Evolutionary conservation across 305 asterid genomes (phyloP).

Genomic region (Fraxinus sp.): DNA sequence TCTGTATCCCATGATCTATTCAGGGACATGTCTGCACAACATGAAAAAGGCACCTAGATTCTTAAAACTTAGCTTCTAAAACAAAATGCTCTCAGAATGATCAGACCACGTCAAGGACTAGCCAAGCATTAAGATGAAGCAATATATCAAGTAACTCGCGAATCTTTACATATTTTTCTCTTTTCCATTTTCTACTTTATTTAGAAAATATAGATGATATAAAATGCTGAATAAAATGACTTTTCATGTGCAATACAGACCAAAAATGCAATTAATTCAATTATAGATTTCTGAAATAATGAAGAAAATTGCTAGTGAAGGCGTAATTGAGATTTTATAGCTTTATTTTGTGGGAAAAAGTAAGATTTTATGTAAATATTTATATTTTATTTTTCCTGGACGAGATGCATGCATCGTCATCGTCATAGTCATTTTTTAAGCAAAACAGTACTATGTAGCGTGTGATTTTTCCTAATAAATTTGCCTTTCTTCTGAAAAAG

Average conservation of each 20-base stretch:
- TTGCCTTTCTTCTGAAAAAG: background rate
- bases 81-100: background rate
- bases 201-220: no score
- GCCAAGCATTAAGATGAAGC: background rate
- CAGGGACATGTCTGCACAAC: background rate
- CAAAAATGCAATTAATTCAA: no score
- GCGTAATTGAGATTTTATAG: background rate
- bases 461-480: background rate
- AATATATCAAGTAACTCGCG: background rate
- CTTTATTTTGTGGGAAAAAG: background rate
- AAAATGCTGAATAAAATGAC: no score
- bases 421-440: background rate
- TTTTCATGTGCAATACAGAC: background rate
- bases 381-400: background rate
- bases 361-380: background rate
- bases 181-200: background rate
- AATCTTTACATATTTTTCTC: background rate
- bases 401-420: conserved; percentile 1
- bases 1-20: background rate
- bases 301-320: background rate
- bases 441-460: background rate
- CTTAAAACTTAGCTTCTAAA: background rate
- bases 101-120: background rate
- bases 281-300: background rate
- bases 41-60: background rate